A percentile compares a stretch with the other conserved stretches of the same genome.
These are phyloP conservation scores for Candida taoyuanica DNA, from an alignment of 805 yeast species.

Conservation along the genomic window DNA sequence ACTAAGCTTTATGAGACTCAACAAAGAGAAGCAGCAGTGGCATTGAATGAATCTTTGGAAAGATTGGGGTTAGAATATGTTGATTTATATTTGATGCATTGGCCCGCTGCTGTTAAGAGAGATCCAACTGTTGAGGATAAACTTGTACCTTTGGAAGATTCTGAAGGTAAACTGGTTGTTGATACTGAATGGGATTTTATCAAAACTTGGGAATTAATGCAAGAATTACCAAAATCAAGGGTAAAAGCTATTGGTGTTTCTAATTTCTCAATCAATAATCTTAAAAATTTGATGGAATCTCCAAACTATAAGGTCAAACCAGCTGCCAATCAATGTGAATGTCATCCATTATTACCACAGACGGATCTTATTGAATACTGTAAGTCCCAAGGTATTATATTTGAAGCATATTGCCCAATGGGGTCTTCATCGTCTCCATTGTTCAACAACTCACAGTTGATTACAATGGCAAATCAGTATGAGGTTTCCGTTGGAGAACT, in stretches of 20 bases:
- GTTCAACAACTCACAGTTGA: conserved; percentile 34
- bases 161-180: conserved; percentile 1
- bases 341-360: conserved; percentile 20
- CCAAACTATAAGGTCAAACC: conserved; percentile 12
- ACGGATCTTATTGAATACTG: conserved; percentile 14
- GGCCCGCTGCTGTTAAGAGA: conserved; percentile 3
- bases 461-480: conserved; percentile 41
- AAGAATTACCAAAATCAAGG: conserved; percentile 12
- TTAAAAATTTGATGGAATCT: conserved; percentile 11
- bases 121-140: conserved; percentile 4
- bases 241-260: conserved; percentile 20
- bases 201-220: conserved; percentile 20
- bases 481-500: conserved; percentile 43
- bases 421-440: conserved; percentile 18
- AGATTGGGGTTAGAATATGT: conserved; percentile 69
- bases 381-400: conserved; percentile 15
- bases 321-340: conserved; percentile 20
- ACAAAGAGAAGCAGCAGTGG: conserved; percentile 40
- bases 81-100: conserved; percentile 58
- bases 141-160: too few species aligned
- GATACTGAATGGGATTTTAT: conserved; percentile 39
- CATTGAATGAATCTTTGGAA: conserved; percentile 52
- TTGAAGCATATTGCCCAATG: conserved; percentile 21
- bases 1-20: conserved; percentile 59
- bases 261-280: conserved; percentile 15